Conservation (phyloP, 116 monocot genomes). For the Zostera marina region DNA sequence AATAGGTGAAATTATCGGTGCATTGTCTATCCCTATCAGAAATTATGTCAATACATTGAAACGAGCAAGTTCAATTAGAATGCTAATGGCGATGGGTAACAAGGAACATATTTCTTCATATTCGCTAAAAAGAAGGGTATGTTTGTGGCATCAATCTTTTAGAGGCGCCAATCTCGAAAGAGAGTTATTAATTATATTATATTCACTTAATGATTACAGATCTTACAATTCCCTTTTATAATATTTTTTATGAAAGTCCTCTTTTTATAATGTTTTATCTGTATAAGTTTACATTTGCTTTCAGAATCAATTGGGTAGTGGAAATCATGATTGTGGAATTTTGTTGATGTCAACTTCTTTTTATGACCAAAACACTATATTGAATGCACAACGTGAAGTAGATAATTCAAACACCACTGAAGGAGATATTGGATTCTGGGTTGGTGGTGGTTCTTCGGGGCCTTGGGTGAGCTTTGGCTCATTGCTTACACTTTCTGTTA, state of each 20-base stretch:
- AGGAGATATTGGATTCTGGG: constrained; percentile 56
- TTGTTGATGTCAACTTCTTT: constrained; percentile 49
- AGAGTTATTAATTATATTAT: not conserved
- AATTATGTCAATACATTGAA: constrained; percentile 36
- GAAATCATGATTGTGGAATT: constrained; percentile 23
- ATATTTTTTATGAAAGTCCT: too few species aligned
- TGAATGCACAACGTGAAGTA: constrained; percentile 17
- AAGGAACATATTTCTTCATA: constrained; percentile 25
- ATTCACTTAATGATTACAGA: not conserved
- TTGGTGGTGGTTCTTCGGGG: constrained; percentile 57
- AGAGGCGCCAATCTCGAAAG: not conserved
- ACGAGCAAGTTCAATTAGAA: constrained; percentile 59
- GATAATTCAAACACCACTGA: constrained; percentile 13
- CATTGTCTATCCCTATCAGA: constrained; percentile 65
- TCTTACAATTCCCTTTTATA: not conserved
- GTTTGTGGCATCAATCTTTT: not conserved
- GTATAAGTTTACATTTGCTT: not conserved
- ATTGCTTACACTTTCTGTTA: constrained; percentile 46
- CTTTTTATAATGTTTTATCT: not conserved
- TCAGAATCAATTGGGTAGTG: constrained; percentile 30
- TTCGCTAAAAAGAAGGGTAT: constrained; percentile 54
- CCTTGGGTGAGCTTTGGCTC: constrained; percentile 80
- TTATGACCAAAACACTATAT: constrained; percentile 42
- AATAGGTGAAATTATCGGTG: constrained; percentile 81
- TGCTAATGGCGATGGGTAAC: constrained; percentile 43